phyloP scores from a whole-genome alignment of 352 stramenopile genomes.

The Phytopythium delawarense region DNA sequence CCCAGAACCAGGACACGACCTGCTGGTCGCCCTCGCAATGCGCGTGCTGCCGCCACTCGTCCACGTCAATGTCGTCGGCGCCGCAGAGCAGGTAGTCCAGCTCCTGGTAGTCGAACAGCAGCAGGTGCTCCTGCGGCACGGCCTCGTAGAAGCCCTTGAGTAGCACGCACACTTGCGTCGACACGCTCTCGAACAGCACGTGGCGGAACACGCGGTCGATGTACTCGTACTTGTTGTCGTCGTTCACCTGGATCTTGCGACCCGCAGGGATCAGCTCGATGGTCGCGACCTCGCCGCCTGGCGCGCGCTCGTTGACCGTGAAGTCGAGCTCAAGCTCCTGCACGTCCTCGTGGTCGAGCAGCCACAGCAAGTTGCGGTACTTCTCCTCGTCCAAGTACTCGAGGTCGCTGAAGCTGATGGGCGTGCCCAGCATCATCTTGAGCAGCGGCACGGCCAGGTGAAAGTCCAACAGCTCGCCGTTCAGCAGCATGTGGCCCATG shows the following conservation, averaged over 20 bases:
- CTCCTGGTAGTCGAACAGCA: slow-evolving; percentile 96
- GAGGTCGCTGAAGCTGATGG: slow-evolving; percentile 92
- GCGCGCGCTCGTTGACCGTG: slow-evolving; percentile 34
- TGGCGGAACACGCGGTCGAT: slow-evolving; percentile 93
- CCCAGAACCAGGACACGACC: slow-evolving; percentile 45
- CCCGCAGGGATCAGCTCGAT: slow-evolving; percentile 60
- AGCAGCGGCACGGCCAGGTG: slow-evolving; percentile 95
- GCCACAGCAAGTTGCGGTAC: slow-evolving; percentile 55
- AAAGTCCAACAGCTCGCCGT: slow-evolving; percentile 91
- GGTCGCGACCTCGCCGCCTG: slow-evolving; percentile 11
- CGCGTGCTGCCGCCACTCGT: slow-evolving; percentile 92
- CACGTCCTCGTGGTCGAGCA: slow-evolving; percentile 52
- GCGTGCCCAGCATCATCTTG: slow-evolving; percentile 96
- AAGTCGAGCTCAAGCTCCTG: slow-evolving; percentile 57
- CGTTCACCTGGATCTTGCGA: slow-evolving; percentile 85
- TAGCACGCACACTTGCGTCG: slow-evolving; percentile 82
- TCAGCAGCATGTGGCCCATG: slow-evolving; percentile 60
- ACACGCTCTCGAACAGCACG: slow-evolving; percentile 91
- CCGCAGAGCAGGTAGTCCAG: slow-evolving; percentile 95
- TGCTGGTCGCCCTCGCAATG: slow-evolving; percentile 12
- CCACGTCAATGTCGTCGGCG: slow-evolving; percentile 90
- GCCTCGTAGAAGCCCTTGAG: slow-evolving; percentile 96
- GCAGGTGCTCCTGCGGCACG: slow-evolving; percentile 89
- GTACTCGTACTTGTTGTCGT: slow-evolving; percentile 95
- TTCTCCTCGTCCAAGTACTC: slow-evolving; percentile 69